Percentiles rank a stretch among this genome's conserved stretches.
Evolutionary conservation across 768 basidiomycete genomes (phyloP).

Genomic region (Boletus rex-veris): DNA sequence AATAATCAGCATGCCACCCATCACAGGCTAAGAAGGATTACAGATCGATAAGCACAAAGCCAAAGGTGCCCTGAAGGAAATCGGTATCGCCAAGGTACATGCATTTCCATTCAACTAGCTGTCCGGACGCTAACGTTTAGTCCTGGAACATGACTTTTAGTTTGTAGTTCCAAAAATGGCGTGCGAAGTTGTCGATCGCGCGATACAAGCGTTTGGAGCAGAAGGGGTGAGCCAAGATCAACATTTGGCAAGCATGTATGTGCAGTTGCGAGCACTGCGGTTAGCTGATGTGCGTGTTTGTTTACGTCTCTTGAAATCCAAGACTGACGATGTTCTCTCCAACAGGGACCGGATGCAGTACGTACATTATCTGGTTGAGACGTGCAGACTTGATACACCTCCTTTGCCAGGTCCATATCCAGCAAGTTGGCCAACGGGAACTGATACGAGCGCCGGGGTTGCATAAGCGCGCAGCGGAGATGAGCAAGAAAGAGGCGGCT

Average conservation of each 20-base stretch:
- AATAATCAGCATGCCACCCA: neutral
- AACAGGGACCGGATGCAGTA: constrained; percentile 77
- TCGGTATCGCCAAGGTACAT: constrained; percentile 90
- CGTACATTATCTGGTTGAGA: constrained; percentile 19
- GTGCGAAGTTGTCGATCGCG: constrained; percentile 83
- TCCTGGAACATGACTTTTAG: constrained; percentile 38
- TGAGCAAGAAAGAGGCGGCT: constrained; percentile 58
- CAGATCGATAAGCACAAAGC: constrained; percentile 89
- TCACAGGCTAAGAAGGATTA: constrained; percentile 2
- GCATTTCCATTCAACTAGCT: neutral
- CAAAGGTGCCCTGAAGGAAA: constrained; percentile 95
- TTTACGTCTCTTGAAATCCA: neutral
- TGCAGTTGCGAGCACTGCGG: constrained; percentile 80
- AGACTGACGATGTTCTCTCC: constrained; percentile 3
- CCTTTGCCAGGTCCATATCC: constrained; percentile 75
- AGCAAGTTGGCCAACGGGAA: constrained; percentile 91
- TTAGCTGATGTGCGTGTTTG: constrained; percentile 68
- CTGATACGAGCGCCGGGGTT: constrained; percentile 71
- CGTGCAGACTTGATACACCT: neutral
- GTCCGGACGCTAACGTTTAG: neutral
- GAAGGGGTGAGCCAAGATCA: constrained; percentile 93
- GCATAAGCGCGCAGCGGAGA: constrained; percentile 48
- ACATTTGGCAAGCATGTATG: constrained; percentile 73
- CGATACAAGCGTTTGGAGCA: constrained; percentile 95
- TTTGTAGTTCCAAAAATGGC: constrained; percentile 95